A percentile compares a stretch with the other conserved stretches of the same genome.
Evolutionary conservation across 805 yeast genomes (phyloP).

Genomic region (Ogataea henricii): DNA sequence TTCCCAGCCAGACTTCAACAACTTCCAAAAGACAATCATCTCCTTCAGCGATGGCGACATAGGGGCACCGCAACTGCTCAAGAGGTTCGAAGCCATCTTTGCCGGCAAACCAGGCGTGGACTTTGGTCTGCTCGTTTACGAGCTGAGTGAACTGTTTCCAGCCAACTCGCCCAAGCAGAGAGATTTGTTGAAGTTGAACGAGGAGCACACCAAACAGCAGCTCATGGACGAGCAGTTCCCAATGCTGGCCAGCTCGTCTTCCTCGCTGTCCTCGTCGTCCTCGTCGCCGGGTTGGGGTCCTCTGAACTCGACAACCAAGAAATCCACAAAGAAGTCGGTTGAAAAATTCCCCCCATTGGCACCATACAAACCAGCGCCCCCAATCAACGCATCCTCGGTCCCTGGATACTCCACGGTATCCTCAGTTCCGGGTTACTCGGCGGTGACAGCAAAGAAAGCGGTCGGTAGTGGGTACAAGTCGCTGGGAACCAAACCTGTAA

Average conservation of each 20-base stretch:
- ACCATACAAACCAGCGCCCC: slow-evolving; percentile 7
- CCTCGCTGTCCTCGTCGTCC: slow-evolving; percentile 4
- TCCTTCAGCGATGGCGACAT: slow-evolving; percentile 48
- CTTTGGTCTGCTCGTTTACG: slow-evolving; percentile 56
- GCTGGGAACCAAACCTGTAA: slow-evolving; percentile 10
- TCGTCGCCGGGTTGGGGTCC: slow-evolving; percentile 14
- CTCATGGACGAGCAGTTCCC: slow-evolving; percentile 49
- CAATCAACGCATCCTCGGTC: slow-evolving; percentile 17
- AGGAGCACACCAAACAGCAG: slow-evolving; percentile 28
- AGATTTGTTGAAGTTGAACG: slow-evolving; percentile 36
- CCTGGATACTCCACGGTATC: slow-evolving; percentile 16
- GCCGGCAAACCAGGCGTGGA: slow-evolving; percentile 45
- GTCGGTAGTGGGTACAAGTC: slow-evolving; percentile 7
- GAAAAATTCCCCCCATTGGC: slow-evolving; percentile 16
- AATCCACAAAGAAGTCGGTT: background rate
- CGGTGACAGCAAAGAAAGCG: slow-evolving; percentile 4
- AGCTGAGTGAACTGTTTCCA: slow-evolving; percentile 59
- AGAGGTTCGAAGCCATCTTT: slow-evolving; percentile 52
- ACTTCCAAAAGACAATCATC: slow-evolving; percentile 52
- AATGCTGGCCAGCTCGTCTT: slow-evolving; percentile 38
- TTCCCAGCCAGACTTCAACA: slow-evolving; percentile 45
- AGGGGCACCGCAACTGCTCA: slow-evolving; percentile 49
- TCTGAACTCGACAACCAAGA: slow-evolving; percentile 1
- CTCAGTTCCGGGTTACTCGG: slow-evolving; percentile 16
- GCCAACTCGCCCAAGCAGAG: slow-evolving; percentile 45